Evolutionary conservation across 2,329 filamentous ascomycete genomes (phyloP).

Genomic region (Aspergillus jensenii): DNA sequence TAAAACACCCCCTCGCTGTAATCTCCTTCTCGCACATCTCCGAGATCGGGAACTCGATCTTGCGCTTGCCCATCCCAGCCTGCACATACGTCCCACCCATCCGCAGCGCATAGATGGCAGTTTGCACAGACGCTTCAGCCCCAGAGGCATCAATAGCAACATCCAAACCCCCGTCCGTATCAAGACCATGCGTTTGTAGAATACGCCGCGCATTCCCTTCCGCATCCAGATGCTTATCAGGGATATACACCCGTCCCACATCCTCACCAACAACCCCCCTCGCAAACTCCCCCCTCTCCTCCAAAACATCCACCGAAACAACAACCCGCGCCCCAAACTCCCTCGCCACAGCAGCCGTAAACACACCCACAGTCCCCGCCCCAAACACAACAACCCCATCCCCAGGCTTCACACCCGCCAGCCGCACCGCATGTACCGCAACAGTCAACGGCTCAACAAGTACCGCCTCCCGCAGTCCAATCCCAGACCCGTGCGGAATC

Average conservation of each 20-base stretch:
- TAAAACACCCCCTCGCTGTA: constrained; percentile 28
- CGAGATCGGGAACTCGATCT: constrained; percentile 34
- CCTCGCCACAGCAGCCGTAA: constrained; percentile 62
- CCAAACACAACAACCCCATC: constrained; percentile 56
- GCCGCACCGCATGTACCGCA: constrained; percentile 46
- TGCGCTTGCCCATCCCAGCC: constrained; percentile 36
- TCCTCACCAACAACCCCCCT: constrained; percentile 44
- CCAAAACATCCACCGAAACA: constrained; percentile 61
- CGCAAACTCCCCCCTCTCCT: constrained; percentile 59
- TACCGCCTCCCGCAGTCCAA: constrained; percentile 44
- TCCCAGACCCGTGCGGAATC: constrained; percentile 28
- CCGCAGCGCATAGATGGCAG: constrained; percentile 15
- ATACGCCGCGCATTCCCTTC: constrained; percentile 25
- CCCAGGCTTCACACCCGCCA: constrained; percentile 40
- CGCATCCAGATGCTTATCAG: constrained; percentile 3
- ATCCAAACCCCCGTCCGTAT: neutral
- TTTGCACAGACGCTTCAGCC: constrained; percentile 42
- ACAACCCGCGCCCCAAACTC: constrained; percentile 61
- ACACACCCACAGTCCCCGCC: constrained; percentile 61
- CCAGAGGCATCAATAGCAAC: constrained; percentile 43
- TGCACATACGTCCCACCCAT: constrained; percentile 27
- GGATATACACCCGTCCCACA: constrained; percentile 44
- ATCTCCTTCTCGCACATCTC: constrained; percentile 32
- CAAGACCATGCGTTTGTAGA: neutral
- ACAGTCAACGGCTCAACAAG: constrained; percentile 52